Conservation (phyloP, 2,329 filamentous ascomycete species). For the Camptophora hylomeconis region DNA sequence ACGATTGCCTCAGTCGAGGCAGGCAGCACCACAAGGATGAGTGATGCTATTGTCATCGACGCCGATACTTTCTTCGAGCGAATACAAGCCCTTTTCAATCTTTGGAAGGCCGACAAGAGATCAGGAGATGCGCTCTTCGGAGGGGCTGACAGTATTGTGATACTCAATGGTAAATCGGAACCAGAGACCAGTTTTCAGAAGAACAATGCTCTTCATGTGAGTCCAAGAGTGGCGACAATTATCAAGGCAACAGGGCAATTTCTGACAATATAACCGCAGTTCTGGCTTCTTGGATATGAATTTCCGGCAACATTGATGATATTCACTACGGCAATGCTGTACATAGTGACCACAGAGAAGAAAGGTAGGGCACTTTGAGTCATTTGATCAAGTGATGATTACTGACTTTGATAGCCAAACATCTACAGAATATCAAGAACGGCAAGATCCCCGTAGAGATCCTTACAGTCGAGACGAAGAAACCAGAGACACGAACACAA, state of each 20-base stretch:
- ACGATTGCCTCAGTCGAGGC: too few species aligned
- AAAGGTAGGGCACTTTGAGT: slow-evolving; percentile 52
- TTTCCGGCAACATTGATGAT: slow-evolving; percentile 93
- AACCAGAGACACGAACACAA: slow-evolving; percentile 81
- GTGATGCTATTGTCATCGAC: slow-evolving; percentile 87
- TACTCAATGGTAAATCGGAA: slow-evolving; percentile 91
- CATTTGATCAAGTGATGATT: slow-evolving; percentile 3
- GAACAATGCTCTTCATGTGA: slow-evolving; percentile 89
- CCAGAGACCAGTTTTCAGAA: slow-evolving; percentile 74
- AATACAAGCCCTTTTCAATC: slow-evolving; percentile 68
- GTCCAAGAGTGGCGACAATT: slow-evolving; percentile 22
- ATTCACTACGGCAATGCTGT: slow-evolving; percentile 74
- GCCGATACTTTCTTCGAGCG: slow-evolving; percentile 88
- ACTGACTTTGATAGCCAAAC: slow-evolving; percentile 55
- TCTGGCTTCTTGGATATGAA: slow-evolving; percentile 97
- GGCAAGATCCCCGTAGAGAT: slow-evolving; percentile 90
- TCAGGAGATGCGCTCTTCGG: slow-evolving; percentile 62
- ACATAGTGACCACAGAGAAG: slow-evolving; percentile 90
- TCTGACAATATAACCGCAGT: slow-evolving; percentile 39
- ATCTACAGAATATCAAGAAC: slow-evolving; percentile 81
- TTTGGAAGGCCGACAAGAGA: slow-evolving; percentile 95
- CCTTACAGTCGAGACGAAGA: slow-evolving; percentile 70
- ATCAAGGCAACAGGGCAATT: neutral
- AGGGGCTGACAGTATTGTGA: slow-evolving; percentile 72
- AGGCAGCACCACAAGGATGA: slow-evolving; percentile 33